Evolutionary conservation across 78 protist genomes (phyloP).

Genomic region (Bigelowiella natans): DNA sequence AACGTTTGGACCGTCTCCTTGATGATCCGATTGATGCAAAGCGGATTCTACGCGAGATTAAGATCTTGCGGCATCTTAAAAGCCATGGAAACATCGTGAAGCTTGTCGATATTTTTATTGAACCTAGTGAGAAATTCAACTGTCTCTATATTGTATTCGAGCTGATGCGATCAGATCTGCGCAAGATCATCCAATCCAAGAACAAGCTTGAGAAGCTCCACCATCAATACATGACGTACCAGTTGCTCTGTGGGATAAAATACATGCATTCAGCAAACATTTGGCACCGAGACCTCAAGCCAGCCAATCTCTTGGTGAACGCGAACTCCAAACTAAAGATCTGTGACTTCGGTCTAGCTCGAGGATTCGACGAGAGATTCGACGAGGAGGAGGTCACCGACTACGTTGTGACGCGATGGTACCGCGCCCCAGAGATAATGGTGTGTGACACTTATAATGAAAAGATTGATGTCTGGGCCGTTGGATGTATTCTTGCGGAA

Average conservation of each 20-base stretch:
- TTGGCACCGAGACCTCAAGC: background rate
- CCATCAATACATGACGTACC: background rate
- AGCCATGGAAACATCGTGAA: background rate
- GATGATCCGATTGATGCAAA: background rate
- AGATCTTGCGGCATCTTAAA: background rate
- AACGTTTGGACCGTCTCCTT: background rate
- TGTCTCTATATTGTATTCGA: background rate
- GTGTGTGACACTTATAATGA: background rate
- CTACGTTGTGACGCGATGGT: conserved; percentile 60
- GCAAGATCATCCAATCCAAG: background rate
- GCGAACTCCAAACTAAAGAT: background rate
- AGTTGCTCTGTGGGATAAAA: background rate
- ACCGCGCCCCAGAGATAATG: conserved; percentile 67
- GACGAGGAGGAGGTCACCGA: background rate
- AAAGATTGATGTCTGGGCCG: conserved; percentile 52
- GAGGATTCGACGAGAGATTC: background rate
- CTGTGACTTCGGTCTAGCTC: background rate
- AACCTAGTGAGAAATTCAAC: background rate
- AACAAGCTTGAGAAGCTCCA: background rate
- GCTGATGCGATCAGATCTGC: background rate
- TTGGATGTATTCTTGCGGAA: conserved; percentile 67
- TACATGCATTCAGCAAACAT: conserved; percentile 1
- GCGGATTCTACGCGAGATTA: background rate
- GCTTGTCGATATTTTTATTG: background rate
- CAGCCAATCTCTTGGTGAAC: background rate